Conservation (phyloP, 2,329 filamentous ascomycete genomes). For the Penicillium sp. region DNA sequence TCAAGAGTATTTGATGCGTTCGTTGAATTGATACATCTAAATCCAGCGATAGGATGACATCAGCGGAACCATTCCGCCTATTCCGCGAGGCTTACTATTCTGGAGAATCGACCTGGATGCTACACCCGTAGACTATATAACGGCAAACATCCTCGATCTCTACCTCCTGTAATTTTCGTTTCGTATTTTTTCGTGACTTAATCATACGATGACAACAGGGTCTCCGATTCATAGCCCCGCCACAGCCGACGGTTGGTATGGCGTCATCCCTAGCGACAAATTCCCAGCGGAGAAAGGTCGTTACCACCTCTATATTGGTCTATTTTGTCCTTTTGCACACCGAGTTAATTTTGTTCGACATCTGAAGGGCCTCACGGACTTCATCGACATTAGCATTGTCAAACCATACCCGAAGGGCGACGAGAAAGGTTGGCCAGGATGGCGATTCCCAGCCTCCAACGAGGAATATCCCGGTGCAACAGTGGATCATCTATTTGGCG, state of each 20-base stretch:
- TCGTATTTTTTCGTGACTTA: not conserved
- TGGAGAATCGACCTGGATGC: too few relatives aligned
- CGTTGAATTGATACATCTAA: too few relatives aligned
- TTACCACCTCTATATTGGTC: constrained; percentile 59
- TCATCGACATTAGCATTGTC: constrained; percentile 61
- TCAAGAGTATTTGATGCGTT: too few relatives aligned
- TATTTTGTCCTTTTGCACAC: constrained; percentile 69
- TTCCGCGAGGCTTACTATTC: too few relatives aligned
- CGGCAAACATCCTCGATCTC: too few relatives aligned
- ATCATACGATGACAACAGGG: not conserved
- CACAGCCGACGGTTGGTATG: constrained; percentile 50
- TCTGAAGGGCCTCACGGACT: constrained; percentile 58
- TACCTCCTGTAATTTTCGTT: not conserved
- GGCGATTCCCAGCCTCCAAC: constrained; percentile 58
- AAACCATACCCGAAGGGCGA: constrained; percentile 69
- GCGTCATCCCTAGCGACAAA: constrained; percentile 48
- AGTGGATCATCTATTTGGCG: constrained; percentile 61
- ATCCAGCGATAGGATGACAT: too few relatives aligned
- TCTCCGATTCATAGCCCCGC: constrained; percentile 20
- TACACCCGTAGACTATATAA: too few relatives aligned
- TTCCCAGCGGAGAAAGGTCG: constrained; percentile 55
- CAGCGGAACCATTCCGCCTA: too few relatives aligned
- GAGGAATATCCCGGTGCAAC: constrained; percentile 62
- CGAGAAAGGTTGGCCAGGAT: constrained; percentile 64
- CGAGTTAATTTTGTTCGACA: constrained; percentile 60